phyloP scores from a whole-genome alignment of 176 grass and related monocot species.

The Eragrostis curvula region DNA sequence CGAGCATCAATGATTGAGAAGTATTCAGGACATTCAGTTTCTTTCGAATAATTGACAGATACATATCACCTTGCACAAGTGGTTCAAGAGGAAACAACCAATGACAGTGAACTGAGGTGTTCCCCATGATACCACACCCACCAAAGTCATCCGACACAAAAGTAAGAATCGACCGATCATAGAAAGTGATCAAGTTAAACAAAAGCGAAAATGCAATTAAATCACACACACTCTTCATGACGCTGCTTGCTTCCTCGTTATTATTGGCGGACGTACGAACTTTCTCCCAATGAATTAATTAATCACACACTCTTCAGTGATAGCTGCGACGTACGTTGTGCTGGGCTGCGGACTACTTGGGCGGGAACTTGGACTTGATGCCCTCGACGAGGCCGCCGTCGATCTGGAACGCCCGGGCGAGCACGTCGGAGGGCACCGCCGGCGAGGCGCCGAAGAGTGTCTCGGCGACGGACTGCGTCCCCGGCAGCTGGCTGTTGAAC shows the following conservation, averaged over 20 bases:
- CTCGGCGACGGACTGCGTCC: constrained; percentile 54
- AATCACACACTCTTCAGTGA: neutral
- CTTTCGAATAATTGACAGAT: neutral
- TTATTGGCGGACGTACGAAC: neutral
- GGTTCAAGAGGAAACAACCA: neutral
- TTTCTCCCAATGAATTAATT: neutral
- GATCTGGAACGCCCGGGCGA: constrained; percentile 63
- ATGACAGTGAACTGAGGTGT: neutral
- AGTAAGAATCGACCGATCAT: neutral
- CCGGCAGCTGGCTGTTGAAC: constrained; percentile 78
- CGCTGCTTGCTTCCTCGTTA: neutral
- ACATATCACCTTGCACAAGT: neutral
- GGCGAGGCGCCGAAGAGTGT: constrained; percentile 60
- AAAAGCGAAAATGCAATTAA: neutral
- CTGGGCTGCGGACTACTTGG: constrained; percentile 25
- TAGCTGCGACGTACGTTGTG: neutral
- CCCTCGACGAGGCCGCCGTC: constrained; percentile 50
- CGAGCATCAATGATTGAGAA: neutral
- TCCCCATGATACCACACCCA: neutral
- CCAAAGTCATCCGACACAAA: neutral
- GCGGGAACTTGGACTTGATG: constrained; percentile 64
- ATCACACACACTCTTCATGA: neutral
- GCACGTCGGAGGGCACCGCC: constrained; percentile 48
- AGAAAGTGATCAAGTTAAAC: neutral
- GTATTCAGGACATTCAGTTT: neutral